Evolutionary conservation across 176 grass and related monocot genomes (phyloP).

Genomic region (Phyllostachys edulis): DNA sequence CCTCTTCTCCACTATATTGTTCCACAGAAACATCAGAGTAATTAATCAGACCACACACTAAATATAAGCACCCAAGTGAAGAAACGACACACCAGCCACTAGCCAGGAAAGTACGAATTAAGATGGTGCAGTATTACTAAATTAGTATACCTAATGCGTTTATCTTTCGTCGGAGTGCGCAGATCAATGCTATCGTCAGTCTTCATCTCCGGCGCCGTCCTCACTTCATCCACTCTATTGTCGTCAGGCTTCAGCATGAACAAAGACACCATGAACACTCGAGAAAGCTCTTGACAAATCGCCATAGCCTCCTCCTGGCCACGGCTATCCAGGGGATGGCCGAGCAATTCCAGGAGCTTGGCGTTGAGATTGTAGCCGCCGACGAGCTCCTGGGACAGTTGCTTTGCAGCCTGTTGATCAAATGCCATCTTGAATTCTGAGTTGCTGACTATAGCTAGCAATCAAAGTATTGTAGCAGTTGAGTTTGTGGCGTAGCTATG

Average conservation of each 20-base stretch:
- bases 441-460: neutral
- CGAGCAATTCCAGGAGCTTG: constrained; percentile 26
- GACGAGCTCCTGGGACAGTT: constrained; percentile 29
- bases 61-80: neutral
- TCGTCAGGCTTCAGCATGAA: constrained; percentile 19
- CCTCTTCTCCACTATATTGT: neutral
- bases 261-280: constrained; percentile 41
- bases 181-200: neutral
- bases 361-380: constrained; percentile 22
- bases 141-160: constrained; percentile 15
- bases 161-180: neutral
- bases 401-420: neutral
- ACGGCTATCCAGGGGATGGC: constrained; percentile 20
- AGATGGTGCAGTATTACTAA: neutral
- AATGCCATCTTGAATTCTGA: constrained; percentile 31
- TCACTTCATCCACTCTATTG: neutral
- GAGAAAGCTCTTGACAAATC: constrained; percentile 30
- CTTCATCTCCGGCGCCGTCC: neutral
- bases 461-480: neutral
- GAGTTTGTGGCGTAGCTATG: neutral
- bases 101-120: neutral
- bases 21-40: neutral
- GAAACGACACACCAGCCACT: neutral
- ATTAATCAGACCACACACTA: neutral
- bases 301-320: constrained; percentile 15